Percentiles rank a stretch among this genome's conserved stretches.
phyloP scores from a whole-genome alignment of 2,329 filamentous ascomycete genomes.

The Byssochlamys sp. region DNA sequence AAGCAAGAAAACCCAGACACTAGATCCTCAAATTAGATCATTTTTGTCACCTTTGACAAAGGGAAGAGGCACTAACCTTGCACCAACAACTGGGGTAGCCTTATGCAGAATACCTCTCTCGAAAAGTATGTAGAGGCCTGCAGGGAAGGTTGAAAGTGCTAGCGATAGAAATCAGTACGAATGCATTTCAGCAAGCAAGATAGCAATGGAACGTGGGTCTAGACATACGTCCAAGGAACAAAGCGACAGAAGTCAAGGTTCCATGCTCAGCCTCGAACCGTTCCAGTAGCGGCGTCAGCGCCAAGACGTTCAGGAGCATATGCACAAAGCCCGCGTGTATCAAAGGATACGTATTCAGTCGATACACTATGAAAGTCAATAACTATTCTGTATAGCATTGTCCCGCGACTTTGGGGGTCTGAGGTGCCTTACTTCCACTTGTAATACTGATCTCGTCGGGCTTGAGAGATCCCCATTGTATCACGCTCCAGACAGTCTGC shows the following conservation, averaged over 20 bases:
- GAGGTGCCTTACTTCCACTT: constrained; percentile 50
- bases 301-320: constrained; percentile 65
- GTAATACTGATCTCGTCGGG: constrained; percentile 64
- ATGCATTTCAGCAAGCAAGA: not conserved
- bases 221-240: constrained; percentile 81
- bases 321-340: constrained; percentile 77
- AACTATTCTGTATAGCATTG: not conserved
- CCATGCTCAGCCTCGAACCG: constrained; percentile 89
- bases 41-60: not conserved
- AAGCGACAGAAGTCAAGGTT: constrained; percentile 72
- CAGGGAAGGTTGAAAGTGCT: constrained; percentile 75
- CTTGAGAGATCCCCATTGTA: constrained; percentile 67
- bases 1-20: constrained; percentile 86
- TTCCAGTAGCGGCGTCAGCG: constrained; percentile 78
- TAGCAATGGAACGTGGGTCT: not conserved
- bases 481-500: constrained; percentile 61
- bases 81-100: constrained; percentile 68
- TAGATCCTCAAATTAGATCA: constrained; percentile 28
- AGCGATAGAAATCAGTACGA: constrained; percentile 1
- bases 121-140: constrained; percentile 66
- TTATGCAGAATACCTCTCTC: constrained; percentile 62
- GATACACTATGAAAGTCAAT: constrained; percentile 57
- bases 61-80: constrained; percentile 52
- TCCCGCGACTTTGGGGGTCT: not conserved
- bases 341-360: constrained; percentile 83